A percentile compares a stretch with the other conserved stretches of the same genome.
phyloP scores from a whole-genome alignment of 345 rosid genomes.

The Acer campestre region DNA sequence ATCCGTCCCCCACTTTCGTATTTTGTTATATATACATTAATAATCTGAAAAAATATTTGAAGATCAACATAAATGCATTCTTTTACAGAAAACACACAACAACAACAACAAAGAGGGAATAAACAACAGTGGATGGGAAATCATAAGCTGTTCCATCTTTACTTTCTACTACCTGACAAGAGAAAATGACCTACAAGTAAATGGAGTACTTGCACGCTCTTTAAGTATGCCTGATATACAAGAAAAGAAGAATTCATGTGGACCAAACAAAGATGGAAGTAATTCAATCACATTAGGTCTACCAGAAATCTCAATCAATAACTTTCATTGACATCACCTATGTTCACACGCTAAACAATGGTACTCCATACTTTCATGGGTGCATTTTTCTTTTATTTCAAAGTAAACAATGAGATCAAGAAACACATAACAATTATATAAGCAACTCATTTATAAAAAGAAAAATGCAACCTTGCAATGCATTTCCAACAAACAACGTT shows the following conservation, averaged over 20 bases:
- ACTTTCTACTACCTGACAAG: neutral
- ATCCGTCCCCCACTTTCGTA: slow-evolving; percentile 84
- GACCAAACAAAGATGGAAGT: neutral
- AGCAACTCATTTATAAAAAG: neutral
- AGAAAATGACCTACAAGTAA: neutral
- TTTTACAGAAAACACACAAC: neutral
- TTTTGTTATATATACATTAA: slow-evolving; percentile 68
- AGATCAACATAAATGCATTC: neutral
- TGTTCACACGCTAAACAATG: neutral
- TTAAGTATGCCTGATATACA: neutral
- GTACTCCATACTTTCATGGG: neutral
- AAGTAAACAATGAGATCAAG: neutral
- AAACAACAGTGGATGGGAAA: neutral
- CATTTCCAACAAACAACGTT: neutral
- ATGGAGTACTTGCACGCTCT: neutral
- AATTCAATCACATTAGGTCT: neutral
- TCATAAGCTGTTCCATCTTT: neutral
- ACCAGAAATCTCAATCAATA: neutral
- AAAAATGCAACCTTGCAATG: neutral
- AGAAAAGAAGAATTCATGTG: neutral
- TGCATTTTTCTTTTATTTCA: neutral
- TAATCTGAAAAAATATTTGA: slow-evolving; percentile 52
- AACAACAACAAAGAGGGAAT: neutral
- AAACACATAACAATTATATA: neutral
- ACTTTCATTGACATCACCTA: neutral